Conservation (phyloP, 164 flowering plant species). For the Piper betle region DNA sequence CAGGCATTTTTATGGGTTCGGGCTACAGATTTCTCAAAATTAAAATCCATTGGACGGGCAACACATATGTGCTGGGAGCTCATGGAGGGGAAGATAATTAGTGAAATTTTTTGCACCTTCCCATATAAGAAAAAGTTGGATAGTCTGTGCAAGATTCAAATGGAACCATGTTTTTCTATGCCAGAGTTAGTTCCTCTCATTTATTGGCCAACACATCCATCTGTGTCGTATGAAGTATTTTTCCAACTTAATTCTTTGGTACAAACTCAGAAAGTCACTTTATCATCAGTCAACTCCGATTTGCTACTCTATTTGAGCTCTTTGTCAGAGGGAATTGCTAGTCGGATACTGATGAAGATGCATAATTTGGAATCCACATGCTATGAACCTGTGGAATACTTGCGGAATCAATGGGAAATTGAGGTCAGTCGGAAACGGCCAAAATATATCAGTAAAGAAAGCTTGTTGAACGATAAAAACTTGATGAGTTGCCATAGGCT, state of each 20-base stretch:
- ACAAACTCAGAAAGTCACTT: constrained; percentile 62
- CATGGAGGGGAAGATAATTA: constrained; percentile 21
- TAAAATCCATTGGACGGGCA: constrained; percentile 63
- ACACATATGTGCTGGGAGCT: constrained; percentile 58
- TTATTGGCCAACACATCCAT: constrained; percentile 16
- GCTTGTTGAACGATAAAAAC: constrained; percentile 13
- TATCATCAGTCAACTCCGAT: constrained; percentile 31
- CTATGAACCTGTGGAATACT: constrained; percentile 46
- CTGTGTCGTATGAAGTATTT: constrained; percentile 54
- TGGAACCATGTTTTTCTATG: constrained; percentile 19
- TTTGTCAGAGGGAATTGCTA: constrained; percentile 29
- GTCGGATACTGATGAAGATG: constrained; percentile 46
- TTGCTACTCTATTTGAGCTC: constrained; percentile 36
- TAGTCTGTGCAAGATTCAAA: constrained; percentile 25
- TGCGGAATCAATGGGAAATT: constrained; percentile 21
- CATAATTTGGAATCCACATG: constrained; percentile 46
- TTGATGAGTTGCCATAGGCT: constrained; percentile 76
- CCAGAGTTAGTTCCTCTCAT: constrained; percentile 63
- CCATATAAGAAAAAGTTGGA: constrained; percentile 31
- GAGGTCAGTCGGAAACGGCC: constrained; percentile 14
- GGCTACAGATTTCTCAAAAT: constrained; percentile 65
- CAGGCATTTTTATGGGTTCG: constrained; percentile 76
- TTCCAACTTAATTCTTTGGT: constrained; percentile 81
- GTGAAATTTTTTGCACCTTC: constrained; percentile 34
- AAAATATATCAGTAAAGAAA: constrained; percentile 12